These are phyloP conservation scores for Lodderomyces elongisporus DNA, from an alignment of 1,139 yeast species.

Conservation along the genomic window DNA sequence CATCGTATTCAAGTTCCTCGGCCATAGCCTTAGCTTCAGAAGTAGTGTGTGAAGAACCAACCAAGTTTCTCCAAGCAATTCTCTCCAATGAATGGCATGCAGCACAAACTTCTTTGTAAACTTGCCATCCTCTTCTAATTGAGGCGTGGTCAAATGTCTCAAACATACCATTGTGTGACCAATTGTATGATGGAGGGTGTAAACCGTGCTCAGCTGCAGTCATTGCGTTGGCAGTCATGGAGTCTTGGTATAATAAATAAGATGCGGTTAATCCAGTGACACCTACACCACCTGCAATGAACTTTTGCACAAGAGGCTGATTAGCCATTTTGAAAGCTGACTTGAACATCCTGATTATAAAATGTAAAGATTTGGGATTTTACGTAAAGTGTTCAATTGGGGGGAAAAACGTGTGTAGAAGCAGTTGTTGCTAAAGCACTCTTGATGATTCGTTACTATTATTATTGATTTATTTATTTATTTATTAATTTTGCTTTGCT, in stretches of 20 bases:
- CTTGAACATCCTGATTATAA: conserved; percentile 20
- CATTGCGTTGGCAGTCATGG: conserved; percentile 89
- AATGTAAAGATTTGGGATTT: no score
- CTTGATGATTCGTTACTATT: no score
- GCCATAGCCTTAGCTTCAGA: conserved; percentile 90
- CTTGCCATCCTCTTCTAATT: conserved; percentile 98
- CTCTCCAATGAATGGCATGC: conserved; percentile 97
- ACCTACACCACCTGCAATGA: conserved; percentile 62
- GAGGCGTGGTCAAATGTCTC: conserved; percentile 93
- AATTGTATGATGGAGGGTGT: conserved; percentile 87
- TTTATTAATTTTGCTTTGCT: no score
- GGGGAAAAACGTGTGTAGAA: no score
- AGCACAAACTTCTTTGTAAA: conserved; percentile 97
- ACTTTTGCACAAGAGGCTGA: conserved; percentile 45
- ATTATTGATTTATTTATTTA: no score
- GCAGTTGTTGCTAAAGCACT: no score
- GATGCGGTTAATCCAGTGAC: conserved; percentile 68
- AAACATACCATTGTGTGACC: conserved; percentile 94
- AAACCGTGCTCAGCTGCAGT: conserved; percentile 99
- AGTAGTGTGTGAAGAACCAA: conserved; percentile 93
- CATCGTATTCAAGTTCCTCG: conserved; percentile 96
- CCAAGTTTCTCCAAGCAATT: conserved; percentile 98
- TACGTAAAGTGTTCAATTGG: no score
- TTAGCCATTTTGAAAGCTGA: conserved; percentile 19
- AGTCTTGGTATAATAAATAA: conserved; percentile 71